Conservation (phyloP, 1,139 yeast species). For the Sugiyamaella paludigena region DNA sequence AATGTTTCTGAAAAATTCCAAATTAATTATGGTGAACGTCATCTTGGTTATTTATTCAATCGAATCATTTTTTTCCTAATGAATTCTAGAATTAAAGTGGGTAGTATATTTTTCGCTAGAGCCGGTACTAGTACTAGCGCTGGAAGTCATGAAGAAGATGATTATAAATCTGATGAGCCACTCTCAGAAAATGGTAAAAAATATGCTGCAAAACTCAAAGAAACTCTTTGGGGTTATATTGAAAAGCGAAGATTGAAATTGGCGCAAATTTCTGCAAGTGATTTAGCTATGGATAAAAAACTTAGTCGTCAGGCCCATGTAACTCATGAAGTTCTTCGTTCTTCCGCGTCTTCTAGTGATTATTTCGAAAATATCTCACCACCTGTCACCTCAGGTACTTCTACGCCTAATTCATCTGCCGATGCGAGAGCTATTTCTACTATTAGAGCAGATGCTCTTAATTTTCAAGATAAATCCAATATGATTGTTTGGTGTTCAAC, state of each 20-base stretch:
- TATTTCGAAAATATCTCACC: conserved; percentile 23
- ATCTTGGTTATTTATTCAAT: conserved; percentile 83
- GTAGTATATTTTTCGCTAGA: conserved; percentile 85
- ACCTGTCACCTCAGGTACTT: conserved; percentile 28
- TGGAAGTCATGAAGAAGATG: conserved; percentile 28
- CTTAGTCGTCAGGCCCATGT: conserved; percentile 13
- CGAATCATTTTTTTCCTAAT: conserved; percentile 86
- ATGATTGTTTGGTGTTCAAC: conserved; percentile 87
- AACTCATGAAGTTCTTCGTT: conserved; percentile 9
- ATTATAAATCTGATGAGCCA: conserved; percentile 39
- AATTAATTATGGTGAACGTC: conserved; percentile 61
- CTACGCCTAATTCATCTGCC: conserved; percentile 29
- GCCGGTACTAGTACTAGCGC: conserved; percentile 34
- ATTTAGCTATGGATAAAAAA: conserved; percentile 9
- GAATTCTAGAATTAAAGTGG: conserved; percentile 80
- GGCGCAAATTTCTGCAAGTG: conserved; percentile 7
- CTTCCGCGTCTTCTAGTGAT: conserved; percentile 7
- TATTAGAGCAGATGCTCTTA: conserved; percentile 27
- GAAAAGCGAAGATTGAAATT: conserved; percentile 25
- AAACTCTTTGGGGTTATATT: conserved; percentile 42
- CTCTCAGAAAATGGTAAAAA: conserved; percentile 38
- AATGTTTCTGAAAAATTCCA: conserved; percentile 89
- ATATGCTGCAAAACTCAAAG: conserved; percentile 42
- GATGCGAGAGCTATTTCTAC: conserved; percentile 30
- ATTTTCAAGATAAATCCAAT: conserved; percentile 26